Evolutionary conservation across 2,329 filamentous ascomycete species (phyloP).

Genomic region (Alternaria conjuncta): DNA sequence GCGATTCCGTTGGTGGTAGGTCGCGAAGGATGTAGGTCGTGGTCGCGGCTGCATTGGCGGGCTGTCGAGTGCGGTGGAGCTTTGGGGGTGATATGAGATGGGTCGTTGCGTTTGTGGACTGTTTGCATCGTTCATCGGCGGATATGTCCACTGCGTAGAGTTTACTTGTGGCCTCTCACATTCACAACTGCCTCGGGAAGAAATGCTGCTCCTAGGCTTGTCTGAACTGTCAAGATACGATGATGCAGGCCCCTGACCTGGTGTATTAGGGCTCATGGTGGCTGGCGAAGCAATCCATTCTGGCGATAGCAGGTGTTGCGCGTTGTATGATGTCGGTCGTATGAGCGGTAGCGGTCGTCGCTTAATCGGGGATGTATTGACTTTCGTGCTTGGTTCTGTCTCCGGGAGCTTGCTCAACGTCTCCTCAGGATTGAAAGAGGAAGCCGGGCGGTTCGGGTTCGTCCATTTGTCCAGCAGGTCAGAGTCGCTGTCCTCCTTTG

Average conservation of each 20-base stretch:
- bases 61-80: constrained; percentile 23
- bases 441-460: constrained; percentile 25
- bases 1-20: constrained; percentile 31
- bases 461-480: constrained; percentile 25
- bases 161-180: constrained; percentile 22
- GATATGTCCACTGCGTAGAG: constrained; percentile 21
- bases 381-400: constrained; percentile 13
- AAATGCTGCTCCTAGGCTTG: constrained; percentile 20
- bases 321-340: constrained; percentile 28
- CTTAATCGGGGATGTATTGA: constrained; percentile 24
- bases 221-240: constrained; percentile 19
- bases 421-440: constrained; percentile 20
- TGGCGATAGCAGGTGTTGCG: constrained; percentile 27
- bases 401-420: constrained; percentile 17
- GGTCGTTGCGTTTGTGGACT: constrained; percentile 14
- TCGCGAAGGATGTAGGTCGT: constrained; percentile 35
- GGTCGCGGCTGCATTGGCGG: constrained; percentile 23
- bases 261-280: constrained; percentile 23
- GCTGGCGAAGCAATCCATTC: constrained; percentile 31
- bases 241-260: constrained; percentile 21
- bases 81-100: constrained; percentile 22
- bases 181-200: constrained; percentile 21
- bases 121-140: constrained; percentile 10
- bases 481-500: constrained; percentile 11
- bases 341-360: constrained; percentile 21